Conservation (phyloP, 108 stramenopile species). For the Bacterosira constricta region DNA sequence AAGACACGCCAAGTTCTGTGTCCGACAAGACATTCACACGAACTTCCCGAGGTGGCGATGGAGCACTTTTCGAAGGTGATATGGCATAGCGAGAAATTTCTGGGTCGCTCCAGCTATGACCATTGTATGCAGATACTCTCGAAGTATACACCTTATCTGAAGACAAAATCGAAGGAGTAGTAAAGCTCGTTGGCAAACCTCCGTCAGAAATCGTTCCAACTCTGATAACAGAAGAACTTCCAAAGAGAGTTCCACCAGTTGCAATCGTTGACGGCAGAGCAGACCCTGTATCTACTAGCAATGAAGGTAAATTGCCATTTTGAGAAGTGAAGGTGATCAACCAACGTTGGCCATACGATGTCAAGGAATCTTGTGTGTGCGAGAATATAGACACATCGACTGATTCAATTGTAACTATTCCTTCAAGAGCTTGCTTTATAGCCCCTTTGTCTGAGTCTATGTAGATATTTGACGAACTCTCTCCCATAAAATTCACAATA, state of each 20-base stretch:
- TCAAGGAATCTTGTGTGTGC: slow-evolving; percentile 8
- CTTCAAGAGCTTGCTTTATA: slow-evolving; percentile 52
- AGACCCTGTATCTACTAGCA: slow-evolving; percentile 53
- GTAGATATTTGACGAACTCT: slow-evolving; percentile 25
- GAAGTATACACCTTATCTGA: slow-evolving; percentile 55
- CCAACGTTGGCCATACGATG: slow-evolving; percentile 32
- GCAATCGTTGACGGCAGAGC: slow-evolving; percentile 41
- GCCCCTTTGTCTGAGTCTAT: slow-evolving; percentile 22
- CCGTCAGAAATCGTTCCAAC: slow-evolving; percentile 36
- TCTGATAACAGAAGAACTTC: slow-evolving; percentile 35
- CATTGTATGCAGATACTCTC: slow-evolving; percentile 62
- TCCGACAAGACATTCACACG: slow-evolving; percentile 33
- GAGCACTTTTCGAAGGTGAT: slow-evolving; percentile 22
- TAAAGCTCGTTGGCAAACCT: slow-evolving; percentile 32
- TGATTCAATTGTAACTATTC: slow-evolving; percentile 43
- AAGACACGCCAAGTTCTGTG: slow-evolving; percentile 47
- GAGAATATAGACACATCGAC: slow-evolving; percentile 44
- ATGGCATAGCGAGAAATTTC: slow-evolving; percentile 17
- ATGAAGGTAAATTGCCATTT: slow-evolving; percentile 40
- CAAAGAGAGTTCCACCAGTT: slow-evolving; percentile 37
- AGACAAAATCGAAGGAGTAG: slow-evolving; percentile 41
- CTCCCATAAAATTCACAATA: slow-evolving; percentile 42
- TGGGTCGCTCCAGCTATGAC: slow-evolving; percentile 29
- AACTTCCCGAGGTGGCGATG: slow-evolving; percentile 38
- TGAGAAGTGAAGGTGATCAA: slow-evolving; percentile 25